phyloP scores from a whole-genome alignment of 1,284 basidiomycete species.

The Amylostereum chailletii region DNA sequence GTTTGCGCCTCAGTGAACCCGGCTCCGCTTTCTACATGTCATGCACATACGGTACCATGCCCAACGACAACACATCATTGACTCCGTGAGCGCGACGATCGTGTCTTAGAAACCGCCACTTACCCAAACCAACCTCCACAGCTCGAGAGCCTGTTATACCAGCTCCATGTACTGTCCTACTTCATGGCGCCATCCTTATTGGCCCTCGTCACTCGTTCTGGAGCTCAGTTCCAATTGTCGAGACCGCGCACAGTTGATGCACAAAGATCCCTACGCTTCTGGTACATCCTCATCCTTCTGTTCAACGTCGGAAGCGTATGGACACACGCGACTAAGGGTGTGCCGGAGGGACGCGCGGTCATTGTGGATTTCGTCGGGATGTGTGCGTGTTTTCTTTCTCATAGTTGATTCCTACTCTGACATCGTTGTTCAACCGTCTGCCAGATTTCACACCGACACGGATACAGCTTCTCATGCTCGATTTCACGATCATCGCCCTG shows the following conservation, averaged over 20 bases:
- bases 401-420: conserved; percentile 1
- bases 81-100: conserved; percentile 43
- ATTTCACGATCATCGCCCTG: conserved; percentile 55
- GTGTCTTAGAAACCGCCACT: background rate
- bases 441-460: conserved; percentile 53
- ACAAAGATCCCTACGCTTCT: conserved; percentile 52
- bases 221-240: conserved; percentile 55
- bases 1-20: no score
- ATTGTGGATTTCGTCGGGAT: conserved; percentile 71
- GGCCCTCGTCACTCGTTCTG: conserved; percentile 43
- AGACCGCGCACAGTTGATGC: conserved; percentile 57
- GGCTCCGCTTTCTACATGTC: conserved; percentile 34
- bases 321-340: conserved; percentile 44
- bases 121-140: conserved; percentile 18
- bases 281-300: conserved; percentile 46
- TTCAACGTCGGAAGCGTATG: conserved; percentile 54
- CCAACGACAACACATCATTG: conserved; percentile 68
- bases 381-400: conserved; percentile 35
- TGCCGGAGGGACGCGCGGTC: conserved; percentile 45
- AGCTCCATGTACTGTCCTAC: conserved; percentile 66
- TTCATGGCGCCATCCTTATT: conserved; percentile 61
- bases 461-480: conserved; percentile 52
- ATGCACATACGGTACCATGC: conserved; percentile 66
- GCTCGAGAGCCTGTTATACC: conserved; percentile 64
- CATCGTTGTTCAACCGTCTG: conserved; percentile 9